Evolutionary conservation across 768 basidiomycete genomes (phyloP), one percentile per base, ranked within the genome.

Genomic region (Trametes villosa): DNA sequence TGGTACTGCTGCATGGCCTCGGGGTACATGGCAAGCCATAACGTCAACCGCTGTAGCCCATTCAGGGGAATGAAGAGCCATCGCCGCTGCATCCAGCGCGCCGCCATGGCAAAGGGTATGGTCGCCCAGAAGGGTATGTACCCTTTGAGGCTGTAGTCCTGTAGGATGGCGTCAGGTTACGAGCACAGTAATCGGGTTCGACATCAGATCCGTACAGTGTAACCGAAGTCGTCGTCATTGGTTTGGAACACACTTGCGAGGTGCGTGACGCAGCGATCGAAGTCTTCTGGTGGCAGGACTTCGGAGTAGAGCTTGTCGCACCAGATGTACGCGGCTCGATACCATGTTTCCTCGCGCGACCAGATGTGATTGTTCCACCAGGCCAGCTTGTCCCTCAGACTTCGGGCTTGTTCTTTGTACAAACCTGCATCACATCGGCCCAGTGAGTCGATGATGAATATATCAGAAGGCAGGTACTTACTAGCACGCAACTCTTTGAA

Each of bases 301-400:
- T 20, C 9, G 5, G n/a, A 8, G 13, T 24, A 2, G 54, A 27
- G 17, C 44, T 9, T 26, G 22, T 1, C 3, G 29, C 17, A 4
- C 44, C 31, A 56, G 27, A 20, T 4, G 0, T 27, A 11, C 9
- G 46, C 46, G 34, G 27, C 46, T 13, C 22, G 9, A 22, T 29
- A 4, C 34, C 38, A 57, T 11, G 46, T 41, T 2, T 29, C 30
- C 26, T 40, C 9, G 52, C 27, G n/a, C 9, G 38, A 29, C 52
- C 52, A 53, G 29, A 42, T n/a, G 41, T 42, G 26, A 5, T 53
- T 42, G 13, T 42, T 27, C 40, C 52, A 42, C 52, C 52, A 53
- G 40, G 29, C 12, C 18, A 53, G 26, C 9, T n/a, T 42, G 18
- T 12, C 52, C 22, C 24, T 15, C 6, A 30, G 11, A 2, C 27